Conservation (phyloP, 129 eudicot genomes). For the Rutidosis leptorrhynchoides region DNA sequence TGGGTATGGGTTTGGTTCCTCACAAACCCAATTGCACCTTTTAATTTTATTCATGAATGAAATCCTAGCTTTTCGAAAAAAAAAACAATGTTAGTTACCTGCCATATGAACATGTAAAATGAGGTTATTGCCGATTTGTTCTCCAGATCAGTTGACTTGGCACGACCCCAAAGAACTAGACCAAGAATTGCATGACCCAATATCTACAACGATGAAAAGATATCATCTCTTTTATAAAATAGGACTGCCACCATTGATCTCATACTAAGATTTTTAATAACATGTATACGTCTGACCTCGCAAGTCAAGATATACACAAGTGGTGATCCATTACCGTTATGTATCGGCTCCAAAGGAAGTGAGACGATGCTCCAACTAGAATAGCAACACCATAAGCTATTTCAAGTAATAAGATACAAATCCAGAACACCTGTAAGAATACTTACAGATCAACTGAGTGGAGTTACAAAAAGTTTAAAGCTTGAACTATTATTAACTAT, state of each 20-base stretch:
- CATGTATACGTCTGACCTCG: too few relatives aligned
- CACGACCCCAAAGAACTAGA: conserved; percentile 69
- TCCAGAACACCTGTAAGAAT: conserved; percentile 80
- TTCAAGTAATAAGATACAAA: conserved; percentile 72
- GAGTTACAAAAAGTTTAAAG: background rate
- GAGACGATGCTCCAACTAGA: conserved; percentile 66
- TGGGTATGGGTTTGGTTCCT: too few relatives aligned
- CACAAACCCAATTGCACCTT: too few relatives aligned
- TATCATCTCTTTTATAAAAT: background rate
- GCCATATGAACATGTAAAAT: conserved; percentile 98
- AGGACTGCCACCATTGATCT: background rate
- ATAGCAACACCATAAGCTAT: conserved; percentile 84
- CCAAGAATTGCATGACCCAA: conserved; percentile 69
- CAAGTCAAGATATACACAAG: too few relatives aligned
- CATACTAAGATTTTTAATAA: too few relatives aligned
- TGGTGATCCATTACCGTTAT: conserved; percentile 48
- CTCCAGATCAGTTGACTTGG: conserved; percentile 70
- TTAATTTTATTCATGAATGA: too few relatives aligned
- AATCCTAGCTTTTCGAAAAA: too few relatives aligned
- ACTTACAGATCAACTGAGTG: background rate
- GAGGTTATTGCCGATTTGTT: conserved; percentile 87
- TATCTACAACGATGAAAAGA: conserved; percentile 41
- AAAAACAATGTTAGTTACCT: conserved; percentile 75
- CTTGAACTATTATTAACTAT: background rate
- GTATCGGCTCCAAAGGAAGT: conserved; percentile 68